Evolutionary conservation across 352 stramenopile species (phyloP), one percentile per base, ranked within the genome.

Genomic region (Aphanomyces invadans): DNA sequence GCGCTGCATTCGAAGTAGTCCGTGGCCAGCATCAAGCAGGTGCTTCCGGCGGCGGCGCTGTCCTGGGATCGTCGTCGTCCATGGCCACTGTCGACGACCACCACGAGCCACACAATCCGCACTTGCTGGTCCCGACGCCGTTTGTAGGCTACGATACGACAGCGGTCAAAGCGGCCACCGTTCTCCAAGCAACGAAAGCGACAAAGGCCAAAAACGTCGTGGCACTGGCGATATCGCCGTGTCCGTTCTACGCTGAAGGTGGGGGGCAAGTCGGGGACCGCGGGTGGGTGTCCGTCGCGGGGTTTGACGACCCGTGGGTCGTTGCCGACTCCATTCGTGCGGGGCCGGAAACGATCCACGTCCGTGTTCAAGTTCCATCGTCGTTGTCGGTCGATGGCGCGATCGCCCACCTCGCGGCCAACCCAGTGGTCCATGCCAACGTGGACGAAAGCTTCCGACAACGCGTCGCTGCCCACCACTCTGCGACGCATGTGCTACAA

Each of bases 401-500:
- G 17, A n/a, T 86, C 19, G 67, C 73, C 38, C 46, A 44, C 2
- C 44, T 76, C 21, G 51, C 77, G 1, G 28, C 29, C 0, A 59
- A 51, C 28, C 44, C 62, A 26, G 57, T 28, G 0, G 75, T 89
- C 0, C 66, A 80, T 4, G 81, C 74, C 1, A 46, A 71, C 2
- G 84, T 92, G 19, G 74, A 91, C 63, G 42, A 28, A 15, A 72
- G 67, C 49, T 81, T 85, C 38, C 81, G 79, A 29, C 59, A 51
- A n/a, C 73, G 80, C 12, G 87, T 81, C 52, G 68, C 73, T 52
- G 73, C 78, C 2, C 83, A 95, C 53, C 86, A 95, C 78, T 86
- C 82, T 31, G 81, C 83, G 25, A 93, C 86, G 11, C 86, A 95
- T 55, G 55, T 93, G 39, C 74, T 95, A 1, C 83, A 95, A 65